These are phyloP conservation scores for Thozetella sp. DNA, from an alignment of 495 filamentous ascomycete species.

Conservation along the genomic window DNA sequence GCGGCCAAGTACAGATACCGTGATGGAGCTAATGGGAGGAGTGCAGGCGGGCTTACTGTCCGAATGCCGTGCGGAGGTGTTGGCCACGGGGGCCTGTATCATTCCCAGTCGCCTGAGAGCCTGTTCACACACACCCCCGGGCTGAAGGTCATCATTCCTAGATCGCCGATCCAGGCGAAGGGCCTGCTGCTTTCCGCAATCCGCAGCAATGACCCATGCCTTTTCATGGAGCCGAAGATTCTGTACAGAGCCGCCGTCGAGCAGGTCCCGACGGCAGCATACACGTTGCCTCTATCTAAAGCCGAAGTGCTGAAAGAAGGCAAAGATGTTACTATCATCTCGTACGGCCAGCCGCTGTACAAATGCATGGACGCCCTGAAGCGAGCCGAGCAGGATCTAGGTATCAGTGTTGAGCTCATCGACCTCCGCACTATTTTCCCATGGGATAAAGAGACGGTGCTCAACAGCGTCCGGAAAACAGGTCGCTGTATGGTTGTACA, in stretches of 20 bases:
- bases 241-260: constrained; percentile 94
- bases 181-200: constrained; percentile 85
- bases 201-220: constrained; percentile 81
- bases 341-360: constrained; percentile 92
- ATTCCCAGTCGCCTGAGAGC: constrained; percentile 90
- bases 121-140: constrained; percentile 94
- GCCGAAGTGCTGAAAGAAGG: constrained; percentile 88
- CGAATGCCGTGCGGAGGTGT: constrained; percentile 95
- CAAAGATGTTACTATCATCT: constrained; percentile 81
- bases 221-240: constrained; percentile 98
- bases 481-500: constrained; percentile 91
- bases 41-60: constrained; percentile 80
- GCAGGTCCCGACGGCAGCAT: constrained; percentile 83
- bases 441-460: constrained; percentile 86
- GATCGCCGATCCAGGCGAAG: constrained; percentile 90
- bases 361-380: constrained; percentile 79
- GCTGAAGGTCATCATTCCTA: constrained; percentile 84
- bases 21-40: constrained; percentile 69
- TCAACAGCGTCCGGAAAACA: constrained; percentile 87
- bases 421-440: constrained; percentile 92
- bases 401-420: constrained; percentile 82
- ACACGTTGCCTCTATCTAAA: constrained; percentile 83
- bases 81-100: constrained; percentile 95
- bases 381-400: constrained; percentile 79
- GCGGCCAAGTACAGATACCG: constrained; percentile 91